These are phyloP conservation scores for Fraxinus pennsylvanica DNA, from an alignment of 257 asterid genomes.

Conservation along the genomic window DNA sequence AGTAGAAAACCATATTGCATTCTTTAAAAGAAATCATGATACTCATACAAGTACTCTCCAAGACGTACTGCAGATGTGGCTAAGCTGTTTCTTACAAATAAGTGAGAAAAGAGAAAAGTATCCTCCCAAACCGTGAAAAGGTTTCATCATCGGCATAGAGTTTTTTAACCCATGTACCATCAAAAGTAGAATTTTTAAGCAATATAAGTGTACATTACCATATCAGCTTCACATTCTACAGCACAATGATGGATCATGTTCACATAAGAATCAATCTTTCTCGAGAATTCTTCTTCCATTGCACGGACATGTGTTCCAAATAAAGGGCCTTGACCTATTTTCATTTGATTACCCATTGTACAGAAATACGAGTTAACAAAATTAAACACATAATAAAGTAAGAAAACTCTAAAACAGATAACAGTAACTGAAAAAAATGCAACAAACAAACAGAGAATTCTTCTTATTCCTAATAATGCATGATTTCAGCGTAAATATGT, in stretches of 20 bases:
- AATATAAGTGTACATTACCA: conserved; percentile 43
- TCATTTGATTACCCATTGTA: conserved; percentile 76
- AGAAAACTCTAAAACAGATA: not conserved
- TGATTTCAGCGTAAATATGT: not conserved
- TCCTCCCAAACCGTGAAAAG: not conserved
- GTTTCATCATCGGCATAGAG: not conserved
- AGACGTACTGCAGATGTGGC: not conserved
- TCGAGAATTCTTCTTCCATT: conserved; percentile 54
- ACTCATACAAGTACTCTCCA: too few relatives aligned
- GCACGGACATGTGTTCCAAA: conserved; percentile 56
- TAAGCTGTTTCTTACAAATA: not conserved
- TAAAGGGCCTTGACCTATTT: conserved; percentile 46
- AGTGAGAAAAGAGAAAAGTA: not conserved
- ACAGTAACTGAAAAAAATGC: not conserved
- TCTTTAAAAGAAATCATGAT: too few relatives aligned
- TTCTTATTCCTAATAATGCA: not conserved
- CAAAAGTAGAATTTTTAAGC: not conserved
- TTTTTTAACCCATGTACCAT: not conserved
- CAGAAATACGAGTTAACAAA: conserved; percentile 13
- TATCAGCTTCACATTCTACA: conserved; percentile 48
- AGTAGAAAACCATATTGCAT: not conserved
- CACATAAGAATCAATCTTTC: conserved; percentile 48
- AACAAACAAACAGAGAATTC: not conserved
- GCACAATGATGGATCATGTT: conserved; percentile 53
- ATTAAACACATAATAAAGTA: not conserved